Base-by-base conservation (phyloP, 2,329 filamentous ascomycete genomes). In the Gaeumannomyces sp. region DNA sequence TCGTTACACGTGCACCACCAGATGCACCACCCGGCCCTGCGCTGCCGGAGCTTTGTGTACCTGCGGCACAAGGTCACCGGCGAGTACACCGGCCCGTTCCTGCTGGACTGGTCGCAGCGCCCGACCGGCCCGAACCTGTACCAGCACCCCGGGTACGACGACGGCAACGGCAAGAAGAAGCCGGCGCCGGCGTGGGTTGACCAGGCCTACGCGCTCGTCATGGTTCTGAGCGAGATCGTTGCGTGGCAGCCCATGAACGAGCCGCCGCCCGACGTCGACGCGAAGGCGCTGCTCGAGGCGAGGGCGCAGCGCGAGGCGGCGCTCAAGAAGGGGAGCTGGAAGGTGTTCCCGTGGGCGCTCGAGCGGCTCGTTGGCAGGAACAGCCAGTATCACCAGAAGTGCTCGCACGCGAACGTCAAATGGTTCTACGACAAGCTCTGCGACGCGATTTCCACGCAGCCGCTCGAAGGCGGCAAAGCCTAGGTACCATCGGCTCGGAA, bases 1-100 rank as follows among this genome's bases (percentile, higher is more conserved):
- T 66, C 64, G 58, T 58, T 65, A 22, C 60, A 65, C 45, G 58
- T 65, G 8, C 65, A 66, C 63, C 65, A 65, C 29, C n/a, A 65
- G 11, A 19, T 66, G 22, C n/a, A 11, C 27, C 65, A 66, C 61
- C 63, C 65, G 25, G 59, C 33, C 33, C 64, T 66, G 31, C 63
- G 64, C 14, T 33, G 58, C 31, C 29, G 65, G 28, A 66, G 65
- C 63, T 63, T 66, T 25, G 65, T 65, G 19, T 65, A 65, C 35
- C 14, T 66, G 22, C 57, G 63, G n/a, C 56, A 62, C 45, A 38
- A 56, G 59, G 33, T 25, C 25, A 16, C 35, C 38, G 31, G 59
- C 59, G 4, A 61, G 28, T 27, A 61, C 59, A n/a, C 11, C 35
- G 45, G 50, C 33, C 63, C 63, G 10, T 61, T 28, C 59, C 25